These are phyloP conservation scores for Malassezia cuniculi DNA, from an alignment of 1,284 basidiomycete genomes.

Conservation along the genomic window DNA sequence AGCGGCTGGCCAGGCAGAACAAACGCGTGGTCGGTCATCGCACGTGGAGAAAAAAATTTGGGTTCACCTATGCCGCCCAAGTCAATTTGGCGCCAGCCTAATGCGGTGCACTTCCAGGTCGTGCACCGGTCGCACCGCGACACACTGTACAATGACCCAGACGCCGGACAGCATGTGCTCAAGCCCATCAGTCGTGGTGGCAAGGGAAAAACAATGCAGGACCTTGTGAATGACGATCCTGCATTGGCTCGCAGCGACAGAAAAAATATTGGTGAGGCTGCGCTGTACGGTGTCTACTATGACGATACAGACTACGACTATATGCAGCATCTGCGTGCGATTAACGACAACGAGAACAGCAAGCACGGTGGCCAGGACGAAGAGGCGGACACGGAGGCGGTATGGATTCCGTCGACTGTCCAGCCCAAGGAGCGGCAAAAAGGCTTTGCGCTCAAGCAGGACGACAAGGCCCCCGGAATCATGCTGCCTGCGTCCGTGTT, in stretches of 20 bases:
- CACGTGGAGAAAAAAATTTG: constrained; percentile 7
- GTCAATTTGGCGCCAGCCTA: constrained; percentile 77
- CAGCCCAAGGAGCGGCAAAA: constrained; percentile 26
- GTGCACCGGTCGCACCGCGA: constrained; percentile 93
- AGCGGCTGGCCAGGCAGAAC: constrained; percentile 29
- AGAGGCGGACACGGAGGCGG: constrained; percentile 22
- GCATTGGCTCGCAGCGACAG: constrained; percentile 50
- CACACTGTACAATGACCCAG: constrained; percentile 84
- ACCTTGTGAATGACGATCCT: constrained; percentile 55
- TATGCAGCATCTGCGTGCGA: constrained; percentile 70
- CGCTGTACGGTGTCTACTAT: constrained; percentile 80
- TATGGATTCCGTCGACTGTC: constrained; percentile 19
- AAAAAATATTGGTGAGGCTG: constrained; percentile 63
- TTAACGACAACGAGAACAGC: constrained; percentile 29
- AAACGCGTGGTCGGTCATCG: constrained; percentile 4
- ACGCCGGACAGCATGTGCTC: constrained; percentile 74
- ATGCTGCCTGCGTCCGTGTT: constrained; percentile 56
- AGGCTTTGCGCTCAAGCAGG: constrained; percentile 21
- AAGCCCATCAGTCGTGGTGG: constrained; percentile 49
- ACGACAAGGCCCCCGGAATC: constrained; percentile 10
- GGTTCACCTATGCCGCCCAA: constrained; percentile 25
- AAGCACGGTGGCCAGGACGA: constrained; percentile 35
- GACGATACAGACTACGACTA: constrained; percentile 99
- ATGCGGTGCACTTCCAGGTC: constrained; percentile 84
- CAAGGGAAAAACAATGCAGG: constrained; percentile 62